Conservation (phyloP, 805 yeast species). For the Ogataea corticis region DNA sequence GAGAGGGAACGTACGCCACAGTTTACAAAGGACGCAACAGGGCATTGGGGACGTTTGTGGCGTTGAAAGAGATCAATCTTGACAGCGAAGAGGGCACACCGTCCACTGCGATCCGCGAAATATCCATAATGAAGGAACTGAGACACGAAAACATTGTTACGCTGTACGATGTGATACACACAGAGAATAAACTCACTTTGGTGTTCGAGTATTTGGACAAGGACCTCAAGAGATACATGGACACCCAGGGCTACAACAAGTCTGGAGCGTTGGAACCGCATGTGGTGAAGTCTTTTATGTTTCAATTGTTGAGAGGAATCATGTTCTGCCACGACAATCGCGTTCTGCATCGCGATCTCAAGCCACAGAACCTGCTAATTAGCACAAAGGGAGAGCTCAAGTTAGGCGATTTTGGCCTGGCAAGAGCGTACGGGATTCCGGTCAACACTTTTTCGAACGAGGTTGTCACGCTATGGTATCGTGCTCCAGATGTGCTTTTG, state of each 20-base stretch:
- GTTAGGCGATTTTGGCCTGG: constrained; percentile 95
- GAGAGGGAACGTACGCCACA: constrained; percentile 98
- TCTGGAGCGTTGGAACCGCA: constrained; percentile 72
- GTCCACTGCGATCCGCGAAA: constrained; percentile 95
- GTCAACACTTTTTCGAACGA: constrained; percentile 96
- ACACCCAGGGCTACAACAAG: constrained; percentile 58
- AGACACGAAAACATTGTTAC: constrained; percentile 92
- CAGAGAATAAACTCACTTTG: constrained; percentile 90
- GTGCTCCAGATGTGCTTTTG: constrained; percentile 94
- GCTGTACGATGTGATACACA: constrained; percentile 91
- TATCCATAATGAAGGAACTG: constrained; percentile 91
- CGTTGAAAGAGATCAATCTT: constrained; percentile 88
- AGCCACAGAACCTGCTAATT: constrained; percentile 92
- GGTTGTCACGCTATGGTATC: constrained; percentile 96
- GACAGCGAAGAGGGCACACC: constrained; percentile 99
- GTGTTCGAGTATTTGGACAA: constrained; percentile 94
- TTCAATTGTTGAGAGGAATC: constrained; percentile 87
- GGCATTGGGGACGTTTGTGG: constrained; percentile 85
- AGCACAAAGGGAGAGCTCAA: constrained; percentile 88
- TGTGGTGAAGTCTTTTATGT: constrained; percentile 88
- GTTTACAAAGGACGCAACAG: constrained; percentile 92
- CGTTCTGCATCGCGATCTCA: constrained; percentile 83
- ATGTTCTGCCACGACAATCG: constrained; percentile 83
- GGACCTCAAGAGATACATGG: constrained; percentile 95
- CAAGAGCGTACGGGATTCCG: constrained; percentile 97